These are phyloP conservation scores for Laetiporus sulphureus DNA, from an alignment of 1,284 basidiomycete species.

Conservation along the genomic window DNA sequence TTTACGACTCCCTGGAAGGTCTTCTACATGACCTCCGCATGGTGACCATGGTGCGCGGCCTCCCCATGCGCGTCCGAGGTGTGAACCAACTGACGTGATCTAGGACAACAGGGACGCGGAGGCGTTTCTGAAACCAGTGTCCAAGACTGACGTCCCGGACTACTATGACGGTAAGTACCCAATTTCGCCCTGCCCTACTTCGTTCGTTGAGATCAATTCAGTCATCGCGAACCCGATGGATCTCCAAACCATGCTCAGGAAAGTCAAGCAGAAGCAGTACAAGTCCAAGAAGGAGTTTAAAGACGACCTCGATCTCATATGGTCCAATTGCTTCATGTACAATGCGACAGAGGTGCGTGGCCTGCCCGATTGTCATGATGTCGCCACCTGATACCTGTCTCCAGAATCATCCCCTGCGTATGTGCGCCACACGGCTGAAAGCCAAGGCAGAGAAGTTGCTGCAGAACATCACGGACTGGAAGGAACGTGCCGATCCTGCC, in stretches of 20 bases:
- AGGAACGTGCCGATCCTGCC: constrained; percentile 64
- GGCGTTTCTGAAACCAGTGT: constrained; percentile 85
- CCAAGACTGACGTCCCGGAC: constrained; percentile 82
- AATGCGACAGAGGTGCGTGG: constrained; percentile 75
- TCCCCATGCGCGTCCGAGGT: constrained; percentile 12
- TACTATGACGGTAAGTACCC: constrained; percentile 79
- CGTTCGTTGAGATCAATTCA: constrained; percentile 25
- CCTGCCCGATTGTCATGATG: not conserved
- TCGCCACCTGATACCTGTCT: constrained; percentile 1
- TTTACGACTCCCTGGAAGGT: constrained; percentile 88
- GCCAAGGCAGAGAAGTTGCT: constrained; percentile 80
- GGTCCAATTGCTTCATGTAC: constrained; percentile 92
- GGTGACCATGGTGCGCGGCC: constrained; percentile 54
- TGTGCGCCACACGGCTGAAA: constrained; percentile 70
- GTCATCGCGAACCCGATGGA: constrained; percentile 94
- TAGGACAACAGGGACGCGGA: constrained; percentile 85
- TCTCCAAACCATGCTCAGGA: constrained; percentile 85
- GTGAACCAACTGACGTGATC: not conserved
- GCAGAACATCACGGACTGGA: constrained; percentile 83
- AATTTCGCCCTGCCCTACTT: constrained; percentile 2
- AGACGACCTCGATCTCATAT: constrained; percentile 92
- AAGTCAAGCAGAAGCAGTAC: constrained; percentile 87
- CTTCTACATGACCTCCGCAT: constrained; percentile 78
- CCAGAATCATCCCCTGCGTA: constrained; percentile 74
- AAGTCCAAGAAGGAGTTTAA: constrained; percentile 93